Percentiles rank a stretch among this genome's conserved stretches.
Evolutionary conservation across 2,329 filamentous ascomycete genomes (phyloP).

Genomic region (Raffaelea ambrosiae): DNA sequence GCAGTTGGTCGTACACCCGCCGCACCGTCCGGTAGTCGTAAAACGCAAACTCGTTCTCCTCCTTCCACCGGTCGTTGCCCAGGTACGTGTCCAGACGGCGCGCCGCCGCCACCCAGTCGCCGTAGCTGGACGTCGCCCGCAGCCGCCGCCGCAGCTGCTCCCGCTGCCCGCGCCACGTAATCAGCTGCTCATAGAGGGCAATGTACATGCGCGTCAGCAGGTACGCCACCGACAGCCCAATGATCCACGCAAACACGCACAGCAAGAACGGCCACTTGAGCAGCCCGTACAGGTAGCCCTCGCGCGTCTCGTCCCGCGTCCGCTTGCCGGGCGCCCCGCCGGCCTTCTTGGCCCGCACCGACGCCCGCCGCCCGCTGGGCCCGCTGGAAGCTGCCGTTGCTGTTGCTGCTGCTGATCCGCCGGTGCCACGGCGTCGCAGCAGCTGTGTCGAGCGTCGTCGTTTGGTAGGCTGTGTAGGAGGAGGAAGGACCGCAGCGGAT

Average conservation of each 20-base stretch:
- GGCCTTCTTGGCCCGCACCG: too few relatives aligned
- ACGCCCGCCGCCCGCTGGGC: too few relatives aligned
- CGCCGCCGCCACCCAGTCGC: constrained; percentile 76
- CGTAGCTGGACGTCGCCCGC: constrained; percentile 63
- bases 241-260: constrained; percentile 72
- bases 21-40: constrained; percentile 83
- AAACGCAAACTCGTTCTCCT: constrained; percentile 68
- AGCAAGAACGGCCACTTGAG: constrained; percentile 88
- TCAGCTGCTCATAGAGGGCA: constrained; percentile 80
- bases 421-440: too few relatives aligned
- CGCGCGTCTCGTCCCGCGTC: constrained; percentile 83
- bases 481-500: constrained; percentile 22
- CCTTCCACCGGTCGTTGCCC: constrained; percentile 73
- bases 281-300: constrained; percentile 82
- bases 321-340: constrained; percentile 39
- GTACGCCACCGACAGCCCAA: constrained; percentile 65
- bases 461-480: too few relatives aligned
- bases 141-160: constrained; percentile 64
- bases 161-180: constrained; percentile 79
- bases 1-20: constrained; percentile 69
- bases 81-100: constrained; percentile 71
- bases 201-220: constrained; percentile 81
- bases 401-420: too few relatives aligned
- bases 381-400: too few relatives aligned
- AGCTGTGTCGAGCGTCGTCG: too few relatives aligned